Base-by-base conservation (phyloP, 2,329 filamentous ascomycete genomes). In the Paracamarosporium sp. region DNA sequence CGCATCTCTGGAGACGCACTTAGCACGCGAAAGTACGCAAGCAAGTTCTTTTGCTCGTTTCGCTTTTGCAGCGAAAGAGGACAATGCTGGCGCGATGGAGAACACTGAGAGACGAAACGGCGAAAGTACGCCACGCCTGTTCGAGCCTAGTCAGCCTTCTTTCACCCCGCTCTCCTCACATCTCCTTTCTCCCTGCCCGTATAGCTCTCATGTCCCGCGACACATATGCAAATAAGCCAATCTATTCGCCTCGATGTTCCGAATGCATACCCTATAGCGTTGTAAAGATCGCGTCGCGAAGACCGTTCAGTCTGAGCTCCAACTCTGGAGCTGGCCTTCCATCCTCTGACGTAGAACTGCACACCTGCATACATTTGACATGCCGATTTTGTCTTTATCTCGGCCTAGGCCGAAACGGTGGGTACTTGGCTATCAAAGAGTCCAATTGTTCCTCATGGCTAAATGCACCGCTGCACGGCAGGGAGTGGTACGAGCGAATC, bases 401-500 rank as follows among this genome's bases (percentile, higher is more conserved):
- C 9, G 12, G 4, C 31, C 35, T 24, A 35, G 11, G 5, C 20
- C 35, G 9, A 38, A 9, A 17, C 13, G 11, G 40, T 20, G 40
- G 25, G 45, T 24, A 13, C n/a, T 22, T 33, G 20, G 12, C 47
- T 8, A 27, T 20, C 20, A 15, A 8, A 8, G n/a, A 2, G 5
- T 33, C 24, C 40, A 48, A 22, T 48, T 11, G 24, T n/a, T 20
- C n/a, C 7, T 47, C 51, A 25, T 53, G 62, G 59, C 60, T 64
- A 63, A 66, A 65, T 62, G 46, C 53, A 63, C 15, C 61, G 58
- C 59, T 61, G 46, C 57, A 55, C 47, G 33, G 15, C 36, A 35
- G 33, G 51, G 48, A 27, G 27, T 6, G 25, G 17, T 11, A 43
- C 46, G 54, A 59, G 55, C 63, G 54, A 63, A 59, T 62, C 60